A percentile compares a stretch with the other conserved stretches of the same genome.
phyloP scores from a whole-genome alignment of 148 eudicot species.

The Diospyros lotus region DNA sequence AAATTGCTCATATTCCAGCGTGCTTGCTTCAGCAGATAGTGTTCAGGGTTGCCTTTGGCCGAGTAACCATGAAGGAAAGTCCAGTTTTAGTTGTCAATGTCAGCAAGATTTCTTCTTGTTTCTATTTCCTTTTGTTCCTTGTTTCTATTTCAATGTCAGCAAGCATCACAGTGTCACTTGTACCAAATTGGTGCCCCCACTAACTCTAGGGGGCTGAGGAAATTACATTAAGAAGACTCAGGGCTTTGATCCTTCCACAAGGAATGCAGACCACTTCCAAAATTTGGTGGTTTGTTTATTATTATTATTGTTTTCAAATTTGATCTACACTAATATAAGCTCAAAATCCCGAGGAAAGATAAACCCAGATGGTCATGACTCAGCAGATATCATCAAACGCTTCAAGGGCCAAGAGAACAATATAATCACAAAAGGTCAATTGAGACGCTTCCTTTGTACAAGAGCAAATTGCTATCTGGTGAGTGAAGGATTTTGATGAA shows the following conservation, averaged over 20 bases:
- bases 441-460: background rate
- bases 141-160: too few relatives aligned
- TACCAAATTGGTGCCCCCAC: background rate
- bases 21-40: background rate
- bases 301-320: background rate
- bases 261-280: background rate
- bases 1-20: background rate
- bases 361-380: background rate
- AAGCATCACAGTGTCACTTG: too few relatives aligned
- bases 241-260: background rate
- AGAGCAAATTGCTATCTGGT: background rate
- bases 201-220: background rate
- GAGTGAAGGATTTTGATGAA: background rate
- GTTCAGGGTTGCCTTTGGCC: background rate
- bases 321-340: background rate
- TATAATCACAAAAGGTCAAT: background rate
- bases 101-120: background rate
- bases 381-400: background rate
- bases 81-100: background rate
- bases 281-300: background rate
- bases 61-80: background rate
- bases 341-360: constrained; percentile 3
- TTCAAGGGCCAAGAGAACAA: background rate
- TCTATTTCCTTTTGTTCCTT: too few relatives aligned
- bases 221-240: background rate